These are phyloP conservation scores for Candida sp. DNA, from an alignment of 1,139 yeast genomes.

Conservation along the genomic window DNA sequence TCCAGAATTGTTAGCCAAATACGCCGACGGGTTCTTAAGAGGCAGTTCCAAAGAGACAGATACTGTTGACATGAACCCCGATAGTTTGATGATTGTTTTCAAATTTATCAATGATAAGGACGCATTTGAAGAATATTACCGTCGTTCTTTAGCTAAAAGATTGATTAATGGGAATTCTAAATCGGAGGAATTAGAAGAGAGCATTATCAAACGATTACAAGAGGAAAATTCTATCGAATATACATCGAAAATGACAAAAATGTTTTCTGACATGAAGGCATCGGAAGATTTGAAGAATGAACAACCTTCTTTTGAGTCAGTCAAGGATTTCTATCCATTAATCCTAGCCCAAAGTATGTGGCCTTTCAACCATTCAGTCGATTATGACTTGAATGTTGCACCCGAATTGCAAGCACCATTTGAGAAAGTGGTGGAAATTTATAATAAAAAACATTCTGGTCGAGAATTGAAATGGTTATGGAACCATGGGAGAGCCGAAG, in stretches of 20 bases:
- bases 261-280: conserved; percentile 93
- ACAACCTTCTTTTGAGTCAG: conserved; percentile 32
- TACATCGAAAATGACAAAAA: conserved; percentile 89
- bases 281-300: conserved; percentile 77
- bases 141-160: conserved; percentile 86
- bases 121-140: conserved; percentile 90
- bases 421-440: conserved; percentile 64
- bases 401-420: conserved; percentile 62
- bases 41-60: conserved; percentile 72
- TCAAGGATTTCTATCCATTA: conserved; percentile 69
- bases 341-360: conserved; percentile 88
- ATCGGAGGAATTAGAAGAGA: conserved; percentile 82
- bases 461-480: conserved; percentile 94
- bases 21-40: conserved; percentile 80
- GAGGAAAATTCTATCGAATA: conserved; percentile 91
- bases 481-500: conserved; percentile 92
- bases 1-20: conserved; percentile 88
- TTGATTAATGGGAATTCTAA: conserved; percentile 82
- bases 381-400: conserved; percentile 39
- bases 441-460: conserved; percentile 79
- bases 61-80: conserved; percentile 69
- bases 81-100: conserved; percentile 84
- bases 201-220: conserved; percentile 81
- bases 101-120: conserved; percentile 92
- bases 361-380: conserved; percentile 62